Evolutionary conservation across 2,329 filamentous ascomycete species (phyloP).

Genomic region (Pestalotiopsis sp.): DNA sequence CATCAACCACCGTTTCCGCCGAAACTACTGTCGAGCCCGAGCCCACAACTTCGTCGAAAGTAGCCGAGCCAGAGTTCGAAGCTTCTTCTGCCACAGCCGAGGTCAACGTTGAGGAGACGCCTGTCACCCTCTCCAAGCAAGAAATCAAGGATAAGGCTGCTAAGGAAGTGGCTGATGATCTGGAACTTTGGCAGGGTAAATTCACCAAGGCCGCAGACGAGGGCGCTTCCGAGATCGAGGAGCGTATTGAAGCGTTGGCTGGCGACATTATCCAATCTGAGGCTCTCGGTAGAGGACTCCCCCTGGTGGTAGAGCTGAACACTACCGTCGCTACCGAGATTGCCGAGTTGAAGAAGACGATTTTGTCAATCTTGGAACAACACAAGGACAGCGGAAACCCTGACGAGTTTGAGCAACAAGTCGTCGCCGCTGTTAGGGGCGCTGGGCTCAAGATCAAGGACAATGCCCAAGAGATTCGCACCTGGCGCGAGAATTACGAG

Average conservation of each 20-base stretch:
- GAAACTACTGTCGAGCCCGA: slow-evolving; percentile 25
- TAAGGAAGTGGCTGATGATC: slow-evolving; percentile 74
- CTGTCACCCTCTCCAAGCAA: slow-evolving; percentile 47
- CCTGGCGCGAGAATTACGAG: slow-evolving; percentile 76
- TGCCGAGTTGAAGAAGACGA: slow-evolving; percentile 65
- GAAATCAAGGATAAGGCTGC: slow-evolving; percentile 61
- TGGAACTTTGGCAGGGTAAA: slow-evolving; percentile 85
- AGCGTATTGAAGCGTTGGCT: slow-evolving; percentile 63
- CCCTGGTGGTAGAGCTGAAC: slow-evolving; percentile 70
- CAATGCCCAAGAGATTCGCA: slow-evolving; percentile 74
- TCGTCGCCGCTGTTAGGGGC: slow-evolving; percentile 57
- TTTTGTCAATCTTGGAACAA: slow-evolving; percentile 65
- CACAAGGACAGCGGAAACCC: slow-evolving; percentile 51
- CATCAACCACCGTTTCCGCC: slow-evolving; percentile 24
- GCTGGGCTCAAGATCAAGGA: slow-evolving; percentile 76
- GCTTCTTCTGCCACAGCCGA: slow-evolving; percentile 21
- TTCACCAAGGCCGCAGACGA: slow-evolving; percentile 86
- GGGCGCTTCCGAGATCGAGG: slow-evolving; percentile 73
- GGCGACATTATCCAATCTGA: slow-evolving; percentile 62
- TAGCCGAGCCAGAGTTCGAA: slow-evolving; percentile 24
- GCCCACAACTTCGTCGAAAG: slow-evolving; percentile 20
- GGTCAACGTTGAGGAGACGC: slow-evolving; percentile 24
- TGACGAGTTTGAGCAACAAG: slow-evolving; percentile 43
- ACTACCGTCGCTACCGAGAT: slow-evolving; percentile 67
- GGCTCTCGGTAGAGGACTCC: slow-evolving; percentile 66